Evolutionary conservation across 2,329 filamentous ascomycete genomes (phyloP), one percentile per base, ranked within the genome.

Genomic region (Septoria petroselini): DNA sequence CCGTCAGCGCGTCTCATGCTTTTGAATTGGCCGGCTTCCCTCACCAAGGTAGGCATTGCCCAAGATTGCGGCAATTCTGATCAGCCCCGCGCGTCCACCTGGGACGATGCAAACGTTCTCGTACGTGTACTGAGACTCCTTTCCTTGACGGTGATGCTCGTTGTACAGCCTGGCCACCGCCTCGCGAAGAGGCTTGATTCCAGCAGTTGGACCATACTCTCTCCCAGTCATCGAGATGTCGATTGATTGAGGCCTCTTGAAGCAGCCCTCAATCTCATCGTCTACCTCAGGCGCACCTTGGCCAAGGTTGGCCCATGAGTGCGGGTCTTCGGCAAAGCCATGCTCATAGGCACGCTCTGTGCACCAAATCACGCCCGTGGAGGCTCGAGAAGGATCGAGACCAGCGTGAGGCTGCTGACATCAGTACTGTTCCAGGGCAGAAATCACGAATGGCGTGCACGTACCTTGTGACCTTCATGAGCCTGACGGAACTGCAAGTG

Each of bases 71-170:
- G 91, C 91, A 68, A 97, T 96, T 62, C 91, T 83, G 68, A 96
- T 96, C 71, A 97, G 75, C 41, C 91, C 91, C 27, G 91, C 91
- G 62, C 91, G 83, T 31, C 91, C 91, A 69, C 91, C 91, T 38
- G 91, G 91, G 3, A 97, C 91, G 68, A 97, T 95, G 68, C 88
- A 91, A 14, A 96, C 91, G 69, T 97, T 97, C 76, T 97, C 91
- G 86, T 88, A 96, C 4, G 88, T 94, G 70, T 97, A 97, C 72
- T 94, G 79, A 70, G 86, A 91, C 8, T 83, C 78, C 74, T 93
- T 94, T 65, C 86, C 89, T 73, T 91, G 74, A 58, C 91, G 84
- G 65, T 96, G 91, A 70, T 91, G 87, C 69, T 85, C 86, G 65
- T 97, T 97, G 79, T 97, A 97, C 55, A 97, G 79, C 52, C 84